phyloP scores from a whole-genome alignment of 2,329 filamentous ascomycete genomes.

The Neofusicoccum ribis region DNA sequence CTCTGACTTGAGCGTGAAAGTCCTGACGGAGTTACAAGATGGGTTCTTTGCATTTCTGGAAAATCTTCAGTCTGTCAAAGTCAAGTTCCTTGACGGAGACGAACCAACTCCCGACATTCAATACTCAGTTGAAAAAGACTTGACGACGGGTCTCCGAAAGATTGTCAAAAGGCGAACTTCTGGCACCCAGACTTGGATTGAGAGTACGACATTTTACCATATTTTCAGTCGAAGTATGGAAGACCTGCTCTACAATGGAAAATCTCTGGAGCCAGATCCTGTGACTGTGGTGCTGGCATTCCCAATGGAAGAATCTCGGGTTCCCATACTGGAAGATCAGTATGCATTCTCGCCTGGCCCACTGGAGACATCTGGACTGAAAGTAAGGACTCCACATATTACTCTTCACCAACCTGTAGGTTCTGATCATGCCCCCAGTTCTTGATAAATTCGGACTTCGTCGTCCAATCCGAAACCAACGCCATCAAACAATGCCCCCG shows the following conservation, averaged over 20 bases:
- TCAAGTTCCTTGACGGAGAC: too few species aligned
- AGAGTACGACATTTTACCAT: too few species aligned
- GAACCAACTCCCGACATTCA: too few species aligned
- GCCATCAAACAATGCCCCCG: not conserved
- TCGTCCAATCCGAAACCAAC: not conserved
- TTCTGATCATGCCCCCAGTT: not conserved
- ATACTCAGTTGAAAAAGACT: too few species aligned
- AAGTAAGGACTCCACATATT: slow-evolving; percentile 27
- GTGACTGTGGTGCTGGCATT: slow-evolving; percentile 44
- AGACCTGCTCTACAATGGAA: slow-evolving; percentile 23
- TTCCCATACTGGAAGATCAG: slow-evolving; percentile 43
- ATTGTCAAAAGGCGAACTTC: not conserved
- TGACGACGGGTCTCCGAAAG: not conserved
- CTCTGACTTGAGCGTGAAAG: not conserved
- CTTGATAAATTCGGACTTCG: not conserved
- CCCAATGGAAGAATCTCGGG: slow-evolving; percentile 35
- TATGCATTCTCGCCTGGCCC: slow-evolving; percentile 51
- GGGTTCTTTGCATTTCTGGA: too few species aligned
- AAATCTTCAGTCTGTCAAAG: too few species aligned
- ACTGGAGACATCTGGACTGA: slow-evolving; percentile 44
- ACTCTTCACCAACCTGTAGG: too few species aligned
- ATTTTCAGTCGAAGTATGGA: slow-evolving; percentile 27
- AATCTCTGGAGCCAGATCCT: too few species aligned
- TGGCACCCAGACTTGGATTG: too few species aligned
- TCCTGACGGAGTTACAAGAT: not conserved